Evolutionary conservation across 1,284 basidiomycete species (phyloP), one percentile per base, ranked within the genome.

Genomic region (Volvariella volvacea): DNA sequence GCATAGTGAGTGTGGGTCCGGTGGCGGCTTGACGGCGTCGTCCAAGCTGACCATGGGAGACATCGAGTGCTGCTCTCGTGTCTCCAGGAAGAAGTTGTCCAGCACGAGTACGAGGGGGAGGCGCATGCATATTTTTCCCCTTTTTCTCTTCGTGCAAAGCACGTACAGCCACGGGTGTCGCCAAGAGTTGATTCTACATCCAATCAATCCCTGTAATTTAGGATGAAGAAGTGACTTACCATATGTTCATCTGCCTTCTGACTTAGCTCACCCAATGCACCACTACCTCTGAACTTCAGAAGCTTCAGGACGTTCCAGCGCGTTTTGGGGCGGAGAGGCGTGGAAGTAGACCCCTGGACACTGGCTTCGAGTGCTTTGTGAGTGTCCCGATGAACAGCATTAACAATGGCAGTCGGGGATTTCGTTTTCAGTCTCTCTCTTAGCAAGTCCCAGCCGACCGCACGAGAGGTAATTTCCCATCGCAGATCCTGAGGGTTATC

Each of bases 401-500:
- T 72, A 22, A 82, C 68, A 20, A 81, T 58, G 21, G 65, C 56
- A 36, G 67, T 59, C 9, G 75, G 69, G 7, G 66, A 63, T 30
- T 69, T 60, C 38, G 55, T 61, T 47, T 64, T 67, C 22, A 85
- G 58, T 47, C 70, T 74, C 48, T 76, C 71, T 43, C 72, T 73
- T 44, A 87, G 58, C 39, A 86, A 53, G 52, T 95, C 92, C 70
- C 85, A 80, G 2, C 90, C 93, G 19, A 91, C 72, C 1, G 88
- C 80, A 43, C 88, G 78, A 16, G 92, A 87, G 3, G 88, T 83
- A 72, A 92, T 80, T 59, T 92, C 89, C 59, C 82, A 87, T 51
- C 84, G 83, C 36, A 99, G 66, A 65, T 99, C 96, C 48, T 79
- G 74, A 8, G 92, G 90, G 56, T 90, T 89, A 69, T 99, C 96